These are phyloP conservation scores for Petrea volubilis DNA, from an alignment of 257 asterid species.

Conservation along the genomic window DNA sequence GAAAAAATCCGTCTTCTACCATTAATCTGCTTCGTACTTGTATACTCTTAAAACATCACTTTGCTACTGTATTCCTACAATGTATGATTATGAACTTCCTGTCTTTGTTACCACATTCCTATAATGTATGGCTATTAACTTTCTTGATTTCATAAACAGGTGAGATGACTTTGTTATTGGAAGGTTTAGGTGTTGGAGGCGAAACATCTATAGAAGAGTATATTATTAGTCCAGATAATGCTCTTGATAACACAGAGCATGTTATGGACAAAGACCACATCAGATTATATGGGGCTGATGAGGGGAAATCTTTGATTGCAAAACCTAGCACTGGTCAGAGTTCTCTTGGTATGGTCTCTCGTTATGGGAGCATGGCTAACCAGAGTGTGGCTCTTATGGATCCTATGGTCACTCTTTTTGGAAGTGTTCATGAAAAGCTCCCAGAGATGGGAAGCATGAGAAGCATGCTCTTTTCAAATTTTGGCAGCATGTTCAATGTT, in stretches of 20 bases:
- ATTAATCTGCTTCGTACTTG: too few relatives aligned
- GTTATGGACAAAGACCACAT: conserved; percentile 45
- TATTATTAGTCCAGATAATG: conserved; percentile 51
- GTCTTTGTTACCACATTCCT: too few relatives aligned
- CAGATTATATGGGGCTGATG: conserved; percentile 45
- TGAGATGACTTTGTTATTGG: conserved; percentile 75
- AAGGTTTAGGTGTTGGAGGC: conserved; percentile 67
- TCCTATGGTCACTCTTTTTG: conserved; percentile 66
- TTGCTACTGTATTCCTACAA: too few relatives aligned
- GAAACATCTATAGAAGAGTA: conserved; percentile 62
- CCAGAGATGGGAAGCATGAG: conserved; percentile 57
- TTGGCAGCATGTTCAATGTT: conserved; percentile 60
- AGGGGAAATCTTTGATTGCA: conserved; percentile 54
- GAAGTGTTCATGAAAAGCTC: conserved; percentile 60
- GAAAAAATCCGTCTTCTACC: too few relatives aligned
- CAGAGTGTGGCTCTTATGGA: conserved; percentile 44
- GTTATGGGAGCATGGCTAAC: conserved; percentile 40
- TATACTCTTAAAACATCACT: too few relatives aligned
- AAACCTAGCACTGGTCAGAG: conserved; percentile 42
- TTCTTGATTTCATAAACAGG: conserved; percentile 38
- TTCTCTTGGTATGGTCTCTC: conserved; percentile 36
- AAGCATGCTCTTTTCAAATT: conserved; percentile 55
- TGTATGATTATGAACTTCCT: too few relatives aligned
- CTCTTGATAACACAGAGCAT: conserved; percentile 40
- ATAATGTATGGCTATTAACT: too few relatives aligned